phyloP scores from a whole-genome alignment of 371 early-diverging fungal species.

The Rhizopus delemar region DNA sequence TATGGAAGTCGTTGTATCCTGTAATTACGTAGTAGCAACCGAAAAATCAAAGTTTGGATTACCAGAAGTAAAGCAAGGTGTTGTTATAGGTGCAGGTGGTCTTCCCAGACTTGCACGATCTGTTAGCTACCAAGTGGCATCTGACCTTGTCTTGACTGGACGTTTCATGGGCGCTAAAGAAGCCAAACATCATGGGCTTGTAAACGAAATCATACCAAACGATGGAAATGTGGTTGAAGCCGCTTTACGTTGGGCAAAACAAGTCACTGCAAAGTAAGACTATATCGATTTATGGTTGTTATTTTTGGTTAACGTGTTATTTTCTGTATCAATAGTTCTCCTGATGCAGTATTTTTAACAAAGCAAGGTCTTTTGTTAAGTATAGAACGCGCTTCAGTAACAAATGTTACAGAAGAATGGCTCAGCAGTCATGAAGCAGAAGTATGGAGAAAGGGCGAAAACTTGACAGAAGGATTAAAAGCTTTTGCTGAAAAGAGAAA shows the following conservation, averaged over 20 bases:
- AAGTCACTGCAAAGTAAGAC: slow-evolving; percentile 43
- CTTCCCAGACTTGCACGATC: slow-evolving; percentile 44
- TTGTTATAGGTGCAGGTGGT: slow-evolving; percentile 50
- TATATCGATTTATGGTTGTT: neutral
- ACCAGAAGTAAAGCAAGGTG: slow-evolving; percentile 54
- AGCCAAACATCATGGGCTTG: slow-evolving; percentile 47
- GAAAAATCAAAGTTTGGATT: slow-evolving; percentile 47
- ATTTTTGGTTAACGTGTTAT: neutral
- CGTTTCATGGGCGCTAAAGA: slow-evolving; percentile 46
- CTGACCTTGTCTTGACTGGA: slow-evolving; percentile 50
- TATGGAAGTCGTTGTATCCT: slow-evolving; percentile 45
- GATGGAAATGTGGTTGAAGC: slow-evolving; percentile 37
- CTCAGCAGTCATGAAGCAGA: slow-evolving; percentile 39
- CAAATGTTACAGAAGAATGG: slow-evolving; percentile 40
- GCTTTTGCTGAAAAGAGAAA: slow-evolving; percentile 45
- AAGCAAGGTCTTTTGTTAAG: slow-evolving; percentile 47
- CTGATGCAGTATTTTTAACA: slow-evolving; percentile 49
- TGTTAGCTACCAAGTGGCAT: slow-evolving; percentile 48
- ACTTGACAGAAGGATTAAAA: slow-evolving; percentile 41
- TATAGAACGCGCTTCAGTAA: slow-evolving; percentile 40
- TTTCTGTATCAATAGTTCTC: slow-evolving; percentile 27
- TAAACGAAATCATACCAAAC: slow-evolving; percentile 45
- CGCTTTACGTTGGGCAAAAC: slow-evolving; percentile 40
- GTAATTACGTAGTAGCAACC: slow-evolving; percentile 54
- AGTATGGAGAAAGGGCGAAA: slow-evolving; percentile 39